A percentile compares a stretch with the other conserved stretches of the same genome.
Conservation (phyloP, 1,139 yeast genomes). For the Magnusiomyces paraingens region DNA sequence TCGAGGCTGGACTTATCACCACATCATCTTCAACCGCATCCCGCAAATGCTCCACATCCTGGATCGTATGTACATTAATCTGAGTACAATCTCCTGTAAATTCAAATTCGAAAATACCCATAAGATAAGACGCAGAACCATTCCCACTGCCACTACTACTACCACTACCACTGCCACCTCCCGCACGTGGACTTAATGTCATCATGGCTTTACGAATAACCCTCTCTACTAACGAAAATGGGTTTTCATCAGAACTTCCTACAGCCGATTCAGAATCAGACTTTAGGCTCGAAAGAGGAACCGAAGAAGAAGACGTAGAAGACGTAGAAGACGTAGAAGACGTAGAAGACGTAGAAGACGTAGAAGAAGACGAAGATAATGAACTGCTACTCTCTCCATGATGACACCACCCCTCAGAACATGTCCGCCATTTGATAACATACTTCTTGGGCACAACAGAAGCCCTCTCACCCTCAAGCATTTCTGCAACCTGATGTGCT, state of each 20-base stretch:
- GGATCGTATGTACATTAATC: constrained; percentile 68
- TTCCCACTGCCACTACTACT: neutral
- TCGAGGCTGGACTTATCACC: constrained; percentile 22
- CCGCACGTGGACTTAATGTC: neutral
- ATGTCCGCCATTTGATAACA: constrained; percentile 11
- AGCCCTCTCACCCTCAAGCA: neutral
- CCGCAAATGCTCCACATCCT: constrained; percentile 49
- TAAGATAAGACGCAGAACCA: constrained; percentile 31
- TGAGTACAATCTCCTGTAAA: constrained; percentile 51
- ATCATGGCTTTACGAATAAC: neutral
- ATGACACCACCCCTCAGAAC: constrained; percentile 1
- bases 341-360: neutral
- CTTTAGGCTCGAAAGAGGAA: neutral
- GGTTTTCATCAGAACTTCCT: neutral
- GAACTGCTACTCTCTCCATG: neutral
- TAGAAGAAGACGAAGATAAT: neutral
- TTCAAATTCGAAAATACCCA: constrained; percentile 75
- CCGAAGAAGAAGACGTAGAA: neutral
- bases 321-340: neutral
- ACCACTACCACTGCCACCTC: no score
- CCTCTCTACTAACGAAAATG: neutral
- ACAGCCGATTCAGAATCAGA: neutral
- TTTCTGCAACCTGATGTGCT: neutral
- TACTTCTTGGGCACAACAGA: constrained; percentile 7
- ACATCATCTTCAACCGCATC: constrained; percentile 32